A percentile compares a stretch with the other conserved stretches of the same genome.
These are phyloP conservation scores for Populus hybrid DNA, from an alignment of 441 rosid genomes.

Conservation along the genomic window DNA sequence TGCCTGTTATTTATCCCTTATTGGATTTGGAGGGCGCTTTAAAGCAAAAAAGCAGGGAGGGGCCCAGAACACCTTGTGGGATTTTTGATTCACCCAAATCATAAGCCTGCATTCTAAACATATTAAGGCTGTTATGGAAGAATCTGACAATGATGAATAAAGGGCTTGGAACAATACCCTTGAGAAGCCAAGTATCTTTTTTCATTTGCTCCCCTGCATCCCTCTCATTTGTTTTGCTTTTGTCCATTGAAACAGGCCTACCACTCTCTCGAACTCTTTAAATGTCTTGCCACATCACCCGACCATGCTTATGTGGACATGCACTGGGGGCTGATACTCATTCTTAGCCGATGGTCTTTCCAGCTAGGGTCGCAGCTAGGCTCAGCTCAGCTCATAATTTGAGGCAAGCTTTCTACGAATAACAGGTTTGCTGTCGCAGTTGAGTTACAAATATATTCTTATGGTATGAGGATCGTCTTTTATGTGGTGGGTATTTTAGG, in stretches of 20 bases:
- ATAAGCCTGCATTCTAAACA: constrained; percentile 52
- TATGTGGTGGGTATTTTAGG: constrained; percentile 30
- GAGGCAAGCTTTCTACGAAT: constrained; percentile 8
- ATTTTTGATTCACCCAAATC: constrained; percentile 64
- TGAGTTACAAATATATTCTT: neutral
- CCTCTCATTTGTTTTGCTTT: constrained; percentile 42
- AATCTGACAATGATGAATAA: constrained; percentile 71
- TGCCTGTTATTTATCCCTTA: constrained; percentile 50
- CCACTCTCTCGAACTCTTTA: constrained; percentile 24
- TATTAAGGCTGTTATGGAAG: constrained; percentile 68
- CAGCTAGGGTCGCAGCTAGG: neutral
- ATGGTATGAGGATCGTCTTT: constrained; percentile 1
- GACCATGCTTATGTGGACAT: constrained; percentile 34
- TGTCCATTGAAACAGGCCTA: constrained; percentile 31
- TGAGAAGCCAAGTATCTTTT: constrained; percentile 77
- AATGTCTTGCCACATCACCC: constrained; percentile 33
- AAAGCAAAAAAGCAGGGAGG: constrained; percentile 65
- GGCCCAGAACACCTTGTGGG: constrained; percentile 39
- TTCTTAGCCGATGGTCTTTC: constrained; percentile 12
- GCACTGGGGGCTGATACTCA: constrained; percentile 24
- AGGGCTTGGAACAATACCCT: constrained; percentile 50
- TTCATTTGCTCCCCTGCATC: constrained; percentile 40
- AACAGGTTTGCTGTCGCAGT: constrained; percentile 15
- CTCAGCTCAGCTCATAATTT: constrained; percentile 8
- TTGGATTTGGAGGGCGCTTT: constrained; percentile 56